Base-by-base conservation (phyloP, 2,329 filamentous ascomycete genomes). In the Calonectria naviculata region DNA sequence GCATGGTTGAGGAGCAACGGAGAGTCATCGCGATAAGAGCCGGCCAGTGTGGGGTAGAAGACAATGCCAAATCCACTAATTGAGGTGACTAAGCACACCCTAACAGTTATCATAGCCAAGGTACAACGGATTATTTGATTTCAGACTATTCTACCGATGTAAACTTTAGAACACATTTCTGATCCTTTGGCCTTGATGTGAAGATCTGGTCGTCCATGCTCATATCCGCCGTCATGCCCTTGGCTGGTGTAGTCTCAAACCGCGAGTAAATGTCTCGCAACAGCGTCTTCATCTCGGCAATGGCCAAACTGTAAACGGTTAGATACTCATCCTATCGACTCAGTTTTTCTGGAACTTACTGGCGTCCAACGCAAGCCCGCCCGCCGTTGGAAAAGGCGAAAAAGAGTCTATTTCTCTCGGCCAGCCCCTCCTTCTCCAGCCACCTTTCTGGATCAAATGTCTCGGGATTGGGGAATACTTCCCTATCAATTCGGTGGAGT, bases 181-280 rank as follows among this genome's bases (percentile, higher is more conserved):
- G 73, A 26, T 68, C 73, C 15, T 75, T 75, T 8, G 74, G 74
- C 7, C 74, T 56, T 9, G 73, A 63, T 4, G 74, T 75, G 6
- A 75, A 72, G 6, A 75, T 62, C 36, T 75, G 74, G 19, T 75
- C 73, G 38, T 75, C 73, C 68, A 75, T 70, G 5, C 44, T 56
- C 74, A 75, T 75, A 1, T 70, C 60, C 2, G 54, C 67, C 17
- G 5, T 24, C 68, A 75, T 71, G 0, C 41, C 41, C 12, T 54
- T 34, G 0, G 67, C 71, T 0, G 73, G 71, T 0, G 13, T 26
- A 4, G 74, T 75, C 17, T 29, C 49, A 12, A 65, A 70, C 19
- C 15, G 36, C 0, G 58, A 67, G 21, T 75, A 75, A 15, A 75
- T 65, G 7, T 68, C 73, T 2, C 67, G 12, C 24, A 75, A 28